These are phyloP conservation scores for Talaromyces nanjingensis DNA, from an alignment of 495 filamentous ascomycete genomes.

Conservation along the genomic window DNA sequence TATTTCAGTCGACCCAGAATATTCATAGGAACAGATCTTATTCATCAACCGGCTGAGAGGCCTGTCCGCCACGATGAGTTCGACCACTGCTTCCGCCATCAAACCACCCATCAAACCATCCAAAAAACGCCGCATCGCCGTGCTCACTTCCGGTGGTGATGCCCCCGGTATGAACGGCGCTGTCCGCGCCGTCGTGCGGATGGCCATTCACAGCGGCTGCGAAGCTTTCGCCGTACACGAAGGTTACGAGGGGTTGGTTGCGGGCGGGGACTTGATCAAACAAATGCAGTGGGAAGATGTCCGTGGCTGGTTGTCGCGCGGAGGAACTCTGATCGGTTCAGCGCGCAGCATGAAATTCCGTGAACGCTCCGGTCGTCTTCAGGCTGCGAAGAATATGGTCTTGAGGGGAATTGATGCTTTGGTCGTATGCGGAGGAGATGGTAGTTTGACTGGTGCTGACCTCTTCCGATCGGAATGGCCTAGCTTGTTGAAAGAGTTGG, in stretches of 20 bases:
- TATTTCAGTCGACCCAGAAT: background rate
- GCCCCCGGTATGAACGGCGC: conserved; percentile 97
- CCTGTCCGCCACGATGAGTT: background rate
- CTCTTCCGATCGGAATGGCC: conserved; percentile 91
- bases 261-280: conserved; percentile 79
- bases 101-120: conserved; percentile 26
- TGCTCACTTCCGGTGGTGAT: conserved; percentile 97
- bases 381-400: conserved; percentile 89
- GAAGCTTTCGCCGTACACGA: conserved; percentile 88
- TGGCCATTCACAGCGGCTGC: conserved; percentile 79
- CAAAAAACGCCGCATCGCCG: conserved; percentile 75
- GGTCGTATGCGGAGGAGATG: conserved; percentile 96
- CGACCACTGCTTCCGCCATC: background rate
- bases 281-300: conserved; percentile 93
- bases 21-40: background rate
- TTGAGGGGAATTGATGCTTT: conserved; percentile 89
- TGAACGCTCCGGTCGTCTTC: conserved; percentile 72
- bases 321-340: conserved; percentile 94
- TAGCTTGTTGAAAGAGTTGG: conserved; percentile 73
- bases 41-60: background rate
- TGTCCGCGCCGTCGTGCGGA: conserved; percentile 89
- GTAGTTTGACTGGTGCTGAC: conserved; percentile 93
- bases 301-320: conserved; percentile 87
- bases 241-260: conserved; percentile 92
- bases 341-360: conserved; percentile 86